Evolutionary conservation across 225 moss, liverwort and hornwort species (phyloP).

Genomic region (Polytrichum formosum): DNA sequence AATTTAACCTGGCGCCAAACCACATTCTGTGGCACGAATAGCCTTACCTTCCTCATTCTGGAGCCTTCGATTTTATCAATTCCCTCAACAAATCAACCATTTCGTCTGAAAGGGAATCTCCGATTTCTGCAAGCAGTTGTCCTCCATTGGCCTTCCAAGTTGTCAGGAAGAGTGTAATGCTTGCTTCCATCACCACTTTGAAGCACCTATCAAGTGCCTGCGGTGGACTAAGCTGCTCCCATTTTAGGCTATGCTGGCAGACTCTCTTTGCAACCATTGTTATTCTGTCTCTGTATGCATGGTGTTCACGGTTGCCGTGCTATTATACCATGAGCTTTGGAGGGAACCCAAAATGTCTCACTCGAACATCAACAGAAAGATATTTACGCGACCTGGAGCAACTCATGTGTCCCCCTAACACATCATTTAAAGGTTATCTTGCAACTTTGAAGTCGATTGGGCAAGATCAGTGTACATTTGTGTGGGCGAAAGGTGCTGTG

Average conservation of each 20-base stretch:
- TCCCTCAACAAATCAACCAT: neutral
- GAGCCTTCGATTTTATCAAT: neutral
- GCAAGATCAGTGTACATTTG: conserved; percentile 55
- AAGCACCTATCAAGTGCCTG: neutral
- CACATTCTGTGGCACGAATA: neutral
- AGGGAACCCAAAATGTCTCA: conserved; percentile 9
- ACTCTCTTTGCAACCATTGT: neutral
- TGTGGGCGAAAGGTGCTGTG: conserved; percentile 42
- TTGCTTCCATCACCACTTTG: neutral
- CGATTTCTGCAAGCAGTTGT: neutral
- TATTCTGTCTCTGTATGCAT: conserved; percentile 32
- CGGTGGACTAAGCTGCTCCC: neutral
- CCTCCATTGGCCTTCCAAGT: neutral
- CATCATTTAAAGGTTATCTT: conserved; percentile 26
- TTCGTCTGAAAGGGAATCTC: neutral
- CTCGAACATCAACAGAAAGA: conserved; percentile 17
- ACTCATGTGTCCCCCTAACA: conserved; percentile 29
- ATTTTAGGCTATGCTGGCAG: neutral
- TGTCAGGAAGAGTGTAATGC: neutral
- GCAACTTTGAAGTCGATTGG: conserved; percentile 42
- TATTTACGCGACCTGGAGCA: conserved; percentile 16
- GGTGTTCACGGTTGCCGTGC: conserved; percentile 25
- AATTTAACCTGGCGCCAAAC: neutral
- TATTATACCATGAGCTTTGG: conserved; percentile 23
- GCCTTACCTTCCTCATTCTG: neutral